Base-by-base conservation (phyloP, 1,284 basidiomycete genomes). In the Waitea zeae region DNA sequence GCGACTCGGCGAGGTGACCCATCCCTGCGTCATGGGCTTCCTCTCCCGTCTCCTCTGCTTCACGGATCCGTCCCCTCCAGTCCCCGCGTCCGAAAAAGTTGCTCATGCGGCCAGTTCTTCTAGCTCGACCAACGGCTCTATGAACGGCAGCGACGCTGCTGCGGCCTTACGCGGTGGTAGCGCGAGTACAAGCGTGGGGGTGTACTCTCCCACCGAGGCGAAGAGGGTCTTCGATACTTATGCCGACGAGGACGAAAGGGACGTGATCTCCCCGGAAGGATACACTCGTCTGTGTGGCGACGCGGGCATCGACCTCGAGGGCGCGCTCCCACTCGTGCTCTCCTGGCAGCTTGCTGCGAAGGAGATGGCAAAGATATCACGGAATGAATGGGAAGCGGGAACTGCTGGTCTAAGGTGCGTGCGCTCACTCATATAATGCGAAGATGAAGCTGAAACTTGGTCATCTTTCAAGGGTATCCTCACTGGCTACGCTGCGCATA, bases 321-420 rank as follows among this genome's bases (percentile, higher is more conserved):
- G 79, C 20, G 58, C 72, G 6, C 53, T 69, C 38, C 76, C 80
- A 13, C 57, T 84, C 29, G 57, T 84, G 17, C 54, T 83, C 4
- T 67, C 77, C 12, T 84, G 81, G 81, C 70, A 76, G 43, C 50
- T 79, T 36, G 58, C 63, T 33, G 63, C 74, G 5, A 58, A 61
- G 40, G 77, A 82, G 45, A 71, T 84, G 67, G 76, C 61, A 14
- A 78, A 70, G 44, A 58, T 84, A 34, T 63, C 62, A 31, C 62
- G 61, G 49, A 58, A 62, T 5, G 76, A 80, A 45, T 84, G 81
- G 79, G 51, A 57, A n/a, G 59, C 58, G 38, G 70, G 67, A n/a
- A 68, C 64, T 26, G 53, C 54, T 9, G 54, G 53, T 30, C 50
- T 81, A 20, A 65, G 64, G 80, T 81, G 48, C 42, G 72, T 48